phyloP scores from a whole-genome alignment of 805 yeast species.

The Babjeviella inositovora region DNA sequence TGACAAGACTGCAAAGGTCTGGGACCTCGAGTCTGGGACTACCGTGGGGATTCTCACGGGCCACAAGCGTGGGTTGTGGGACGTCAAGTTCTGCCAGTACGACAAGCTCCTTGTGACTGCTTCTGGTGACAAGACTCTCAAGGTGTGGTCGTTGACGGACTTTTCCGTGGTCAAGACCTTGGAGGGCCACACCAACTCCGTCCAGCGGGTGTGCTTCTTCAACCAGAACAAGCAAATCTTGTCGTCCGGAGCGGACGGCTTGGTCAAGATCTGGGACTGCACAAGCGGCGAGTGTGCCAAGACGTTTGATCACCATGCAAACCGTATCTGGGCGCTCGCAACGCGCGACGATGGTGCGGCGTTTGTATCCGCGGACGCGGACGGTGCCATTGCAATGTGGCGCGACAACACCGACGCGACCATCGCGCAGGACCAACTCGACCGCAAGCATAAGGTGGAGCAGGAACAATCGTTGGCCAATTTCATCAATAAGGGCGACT shows the following conservation, averaged over 20 bases:
- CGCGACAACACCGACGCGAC: slow-evolving; percentile 71
- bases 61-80: slow-evolving; percentile 93
- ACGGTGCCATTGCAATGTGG: slow-evolving; percentile 86
- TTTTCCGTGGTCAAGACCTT: slow-evolving; percentile 66
- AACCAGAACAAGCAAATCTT: slow-evolving; percentile 52
- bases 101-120: slow-evolving; percentile 69
- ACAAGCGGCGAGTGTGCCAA: slow-evolving; percentile 60
- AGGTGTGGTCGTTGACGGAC: slow-evolving; percentile 77
- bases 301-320: slow-evolving; percentile 82
- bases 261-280: slow-evolving; percentile 81
- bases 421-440: slow-evolving; percentile 33
- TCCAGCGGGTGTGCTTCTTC: slow-evolving; percentile 65
- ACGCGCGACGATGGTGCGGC: slow-evolving; percentile 47
- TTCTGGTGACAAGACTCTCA: slow-evolving; percentile 86
- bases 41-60: slow-evolving; percentile 72
- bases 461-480: slow-evolving; percentile 81
- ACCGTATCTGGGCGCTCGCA: slow-evolving; percentile 87
- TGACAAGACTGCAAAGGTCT: slow-evolving; percentile 81
- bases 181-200: slow-evolving; percentile 91
- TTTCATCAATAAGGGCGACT: slow-evolving; percentile 53
- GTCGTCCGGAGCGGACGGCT: slow-evolving; percentile 87
- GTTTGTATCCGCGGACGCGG: slow-evolving; percentile 85
- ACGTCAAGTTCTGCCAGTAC: slow-evolving; percentile 63
- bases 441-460: slow-evolving; percentile 46
- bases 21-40: slow-evolving; percentile 83